phyloP scores from a whole-genome alignment of 768 basidiomycete genomes.

The Clavulina sp. region DNA sequence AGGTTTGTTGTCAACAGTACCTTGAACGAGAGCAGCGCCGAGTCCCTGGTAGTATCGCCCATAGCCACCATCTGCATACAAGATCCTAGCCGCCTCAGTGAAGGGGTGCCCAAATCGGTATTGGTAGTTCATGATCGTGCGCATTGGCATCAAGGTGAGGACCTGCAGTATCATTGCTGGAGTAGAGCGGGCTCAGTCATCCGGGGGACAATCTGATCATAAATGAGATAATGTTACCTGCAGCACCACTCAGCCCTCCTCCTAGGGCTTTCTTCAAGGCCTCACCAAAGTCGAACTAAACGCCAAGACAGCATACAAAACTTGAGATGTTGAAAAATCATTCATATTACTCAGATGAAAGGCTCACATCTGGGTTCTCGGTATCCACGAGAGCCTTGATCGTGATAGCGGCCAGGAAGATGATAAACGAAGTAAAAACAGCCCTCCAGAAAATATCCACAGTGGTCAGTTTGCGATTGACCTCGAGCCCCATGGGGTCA shows the following conservation, averaged over 20 bases:
- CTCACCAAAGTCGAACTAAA: constrained; percentile 58
- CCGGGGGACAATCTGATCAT: background rate
- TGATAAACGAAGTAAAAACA: background rate
- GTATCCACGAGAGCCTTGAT: background rate
- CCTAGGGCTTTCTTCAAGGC: constrained; percentile 74
- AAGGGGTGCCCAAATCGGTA: constrained; percentile 29
- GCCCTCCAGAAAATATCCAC: background rate
- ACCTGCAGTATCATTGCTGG: constrained; percentile 91
- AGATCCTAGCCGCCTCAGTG: constrained; percentile 2
- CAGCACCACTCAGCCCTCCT: constrained; percentile 80
- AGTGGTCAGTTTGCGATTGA: no score
- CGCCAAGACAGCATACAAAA: background rate
- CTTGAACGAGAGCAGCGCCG: constrained; percentile 69
- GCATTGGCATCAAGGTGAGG: constrained; percentile 75
- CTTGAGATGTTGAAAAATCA: background rate
- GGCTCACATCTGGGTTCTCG: background rate
- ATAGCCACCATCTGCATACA: constrained; percentile 50
- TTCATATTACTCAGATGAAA: background rate
- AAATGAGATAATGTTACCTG: constrained; percentile 27
- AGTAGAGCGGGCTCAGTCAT: constrained; percentile 10
- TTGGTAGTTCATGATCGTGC: constrained; percentile 97
- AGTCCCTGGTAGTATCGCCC: constrained; percentile 81
- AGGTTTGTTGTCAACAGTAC: constrained; percentile 14
- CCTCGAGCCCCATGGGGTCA: no score
- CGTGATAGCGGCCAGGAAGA: background rate